Conservation (phyloP, 371 early-diverging fungal genomes). For the Astathelohania contejeani region DNA sequence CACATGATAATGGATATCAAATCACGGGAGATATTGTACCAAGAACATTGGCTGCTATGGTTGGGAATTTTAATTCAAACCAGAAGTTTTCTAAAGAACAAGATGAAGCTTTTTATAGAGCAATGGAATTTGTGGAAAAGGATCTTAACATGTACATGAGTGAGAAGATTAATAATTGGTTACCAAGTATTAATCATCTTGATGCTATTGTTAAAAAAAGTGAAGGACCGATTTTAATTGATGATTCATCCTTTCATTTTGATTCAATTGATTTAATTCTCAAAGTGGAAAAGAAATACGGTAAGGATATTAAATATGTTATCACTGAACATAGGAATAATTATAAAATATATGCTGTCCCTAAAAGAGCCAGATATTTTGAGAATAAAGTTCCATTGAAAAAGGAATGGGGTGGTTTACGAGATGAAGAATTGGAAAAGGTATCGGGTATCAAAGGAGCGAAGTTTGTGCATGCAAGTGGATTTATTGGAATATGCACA, state of each 20-base stretch:
- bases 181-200: conserved; percentile 3
- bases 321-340: conserved; percentile 10
- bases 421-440: conserved; percentile 66
- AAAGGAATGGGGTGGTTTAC: conserved; percentile 77
- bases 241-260: too few species aligned
- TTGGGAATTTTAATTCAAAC: neutral
- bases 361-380: conserved; percentile 61
- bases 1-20: conserved; percentile 47
- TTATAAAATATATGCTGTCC: conserved; percentile 55
- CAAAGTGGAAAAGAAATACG: conserved; percentile 17
- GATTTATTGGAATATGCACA: conserved; percentile 52
- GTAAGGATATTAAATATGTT: conserved; percentile 31
- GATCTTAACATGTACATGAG: conserved; percentile 36
- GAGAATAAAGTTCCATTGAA: conserved; percentile 71
- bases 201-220: conserved; percentile 7
- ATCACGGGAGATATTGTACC: conserved; percentile 12
- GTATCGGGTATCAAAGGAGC: conserved; percentile 62
- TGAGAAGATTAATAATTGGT: conserved; percentile 13
- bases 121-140: conserved; percentile 27
- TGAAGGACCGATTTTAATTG: conserved; percentile 24
- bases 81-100: conserved; percentile 5
- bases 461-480: conserved; percentile 81
- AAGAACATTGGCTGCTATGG: conserved; percentile 34
- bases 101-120: conserved; percentile 22
- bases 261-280: too few species aligned